Evolutionary conservation across 2,329 filamentous ascomycete species (phyloP), one percentile per base, ranked within the genome.

Genomic region (Pseudogymnoascus sp.): DNA sequence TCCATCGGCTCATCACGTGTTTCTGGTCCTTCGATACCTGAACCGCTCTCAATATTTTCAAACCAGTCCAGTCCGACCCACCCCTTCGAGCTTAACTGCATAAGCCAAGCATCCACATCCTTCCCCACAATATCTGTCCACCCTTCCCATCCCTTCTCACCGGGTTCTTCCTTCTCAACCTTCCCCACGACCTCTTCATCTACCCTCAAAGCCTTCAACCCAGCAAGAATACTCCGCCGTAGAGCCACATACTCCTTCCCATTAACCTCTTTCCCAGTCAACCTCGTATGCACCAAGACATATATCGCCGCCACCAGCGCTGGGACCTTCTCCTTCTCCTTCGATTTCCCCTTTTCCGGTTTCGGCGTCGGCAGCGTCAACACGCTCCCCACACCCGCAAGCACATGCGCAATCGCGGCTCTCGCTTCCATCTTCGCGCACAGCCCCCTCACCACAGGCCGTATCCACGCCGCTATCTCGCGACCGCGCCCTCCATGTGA

Each of bases 381-480:
- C 1, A 73, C 60, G 25, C 66, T 75, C 78, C 88, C 87, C 61
- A 92, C 80, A 0, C 90, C 91, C 0, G 90, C 87, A 59, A 90
- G 83, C 0, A 95, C 82, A 62, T 91, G 89, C 0, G 89, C 88
- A 0, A 84, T 84, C 2, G 92, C 81, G 3, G 78, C 79, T 5
- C 82, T 80, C 0, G 85, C 83, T 0, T 80, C 79, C 8, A 91
- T 79, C 23, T 82, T 80, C 40, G 80, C 80, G 72, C 88, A 88
- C 10, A 95, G 74, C 64, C 81, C 82, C 23, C 88, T 82, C 7
- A 91, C 84, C 0, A 84, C 81, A 0, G 87, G 84, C 70, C 86
- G 84, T n/a, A 88, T 79, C 89, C 90, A 95, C 5, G 77, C 75
- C 0, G 86, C 85, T 4, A 83, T 71, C 2, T 65, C 63, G 2